Evolutionary conservation across 2,329 filamentous ascomycete species (phyloP).

Genomic region (Hypomyces rosellus): DNA sequence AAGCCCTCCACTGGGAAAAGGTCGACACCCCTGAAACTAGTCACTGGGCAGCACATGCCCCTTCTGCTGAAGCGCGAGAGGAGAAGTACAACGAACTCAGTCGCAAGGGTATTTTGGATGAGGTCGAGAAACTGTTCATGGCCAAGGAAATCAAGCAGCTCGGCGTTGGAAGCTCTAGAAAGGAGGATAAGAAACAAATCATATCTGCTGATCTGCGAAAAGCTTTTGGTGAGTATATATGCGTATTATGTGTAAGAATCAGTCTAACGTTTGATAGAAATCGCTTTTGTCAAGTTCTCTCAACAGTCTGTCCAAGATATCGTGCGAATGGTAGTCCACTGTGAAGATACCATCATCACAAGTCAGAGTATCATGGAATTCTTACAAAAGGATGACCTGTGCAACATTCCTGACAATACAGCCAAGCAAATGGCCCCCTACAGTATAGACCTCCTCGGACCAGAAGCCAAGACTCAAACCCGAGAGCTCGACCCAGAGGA

Average conservation of each 20-base stretch:
- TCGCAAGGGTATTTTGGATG: constrained; percentile 90
- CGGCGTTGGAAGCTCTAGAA: constrained; percentile 64
- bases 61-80: constrained; percentile 83
- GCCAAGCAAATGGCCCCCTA: constrained; percentile 91
- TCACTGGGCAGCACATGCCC: constrained; percentile 83
- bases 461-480: constrained; percentile 67
- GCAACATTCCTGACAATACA: constrained; percentile 84
- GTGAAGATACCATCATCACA: constrained; percentile 80
- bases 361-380: constrained; percentile 96
- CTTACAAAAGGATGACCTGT: constrained; percentile 84
- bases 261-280: constrained; percentile 50
- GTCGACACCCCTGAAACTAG: constrained; percentile 87
- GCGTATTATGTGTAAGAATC: not conserved
- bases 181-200: constrained; percentile 95
- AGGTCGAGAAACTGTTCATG: constrained; percentile 95
- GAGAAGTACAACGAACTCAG: constrained; percentile 93
- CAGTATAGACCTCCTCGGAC: constrained; percentile 91
- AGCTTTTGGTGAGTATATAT: constrained; percentile 59
- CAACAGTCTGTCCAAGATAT: constrained; percentile 75
- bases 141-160: constrained; percentile 93
- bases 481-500: constrained; percentile 83
- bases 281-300: constrained; percentile 91
- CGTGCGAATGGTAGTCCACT: constrained; percentile 90
- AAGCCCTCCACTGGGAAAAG: constrained; percentile 99
- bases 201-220: constrained; percentile 87